Evolutionary conservation across 768 basidiomycete genomes (phyloP).

Genomic region (Trametes elegans): DNA sequence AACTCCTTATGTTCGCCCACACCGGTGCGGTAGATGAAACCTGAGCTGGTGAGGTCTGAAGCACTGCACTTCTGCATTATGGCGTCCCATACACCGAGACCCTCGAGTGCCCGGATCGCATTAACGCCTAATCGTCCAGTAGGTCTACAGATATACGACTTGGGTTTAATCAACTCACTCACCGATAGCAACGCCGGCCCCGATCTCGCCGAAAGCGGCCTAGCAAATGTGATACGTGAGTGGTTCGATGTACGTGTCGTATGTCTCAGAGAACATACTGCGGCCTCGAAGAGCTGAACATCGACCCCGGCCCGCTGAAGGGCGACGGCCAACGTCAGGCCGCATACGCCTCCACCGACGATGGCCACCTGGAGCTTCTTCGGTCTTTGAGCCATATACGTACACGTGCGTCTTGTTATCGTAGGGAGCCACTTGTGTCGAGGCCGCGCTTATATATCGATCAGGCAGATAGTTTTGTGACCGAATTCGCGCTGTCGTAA

Average conservation of each 20-base stretch:
- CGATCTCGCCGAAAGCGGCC: slow-evolving; percentile 51
- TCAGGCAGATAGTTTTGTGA: no score
- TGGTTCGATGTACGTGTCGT: neutral
- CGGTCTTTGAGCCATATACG: neutral
- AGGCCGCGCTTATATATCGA: neutral
- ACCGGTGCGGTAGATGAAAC: slow-evolving; percentile 44
- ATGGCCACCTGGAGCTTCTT: slow-evolving; percentile 46
- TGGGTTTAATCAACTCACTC: neutral
- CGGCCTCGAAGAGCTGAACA: slow-evolving; percentile 50
- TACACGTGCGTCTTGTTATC: neutral
- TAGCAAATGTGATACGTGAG: slow-evolving; percentile 18
- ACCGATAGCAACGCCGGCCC: slow-evolving; percentile 55
- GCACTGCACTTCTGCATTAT: slow-evolving; percentile 39
- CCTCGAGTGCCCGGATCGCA: slow-evolving; percentile 43
- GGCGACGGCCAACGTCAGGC: slow-evolving; percentile 45
- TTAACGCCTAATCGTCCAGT: slow-evolving; percentile 43
- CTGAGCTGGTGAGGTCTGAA: slow-evolving; percentile 25
- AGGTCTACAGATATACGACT: neutral
- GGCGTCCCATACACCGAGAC: slow-evolving; percentile 42
- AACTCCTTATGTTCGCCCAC: slow-evolving; percentile 40
- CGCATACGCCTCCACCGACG: slow-evolving; percentile 55
- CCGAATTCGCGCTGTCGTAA: no score
- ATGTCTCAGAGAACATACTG: slow-evolving; percentile 31
- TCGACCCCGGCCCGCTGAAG: slow-evolving; percentile 42
- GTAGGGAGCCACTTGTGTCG: no score